Evolutionary conservation across 1,284 basidiomycete species (phyloP).

Genomic region (Leucoagaricus sp.): DNA sequence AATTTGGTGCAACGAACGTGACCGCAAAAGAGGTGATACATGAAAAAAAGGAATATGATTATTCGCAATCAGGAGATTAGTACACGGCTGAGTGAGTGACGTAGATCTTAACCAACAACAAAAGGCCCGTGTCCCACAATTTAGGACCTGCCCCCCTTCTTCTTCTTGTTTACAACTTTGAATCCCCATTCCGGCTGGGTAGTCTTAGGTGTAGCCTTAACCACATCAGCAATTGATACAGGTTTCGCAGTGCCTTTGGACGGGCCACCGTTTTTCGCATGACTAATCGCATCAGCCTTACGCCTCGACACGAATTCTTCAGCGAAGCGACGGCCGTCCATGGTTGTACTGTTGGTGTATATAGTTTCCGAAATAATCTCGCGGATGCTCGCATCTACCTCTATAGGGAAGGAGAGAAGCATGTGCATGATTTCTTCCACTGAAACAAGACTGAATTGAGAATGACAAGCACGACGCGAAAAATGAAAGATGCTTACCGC

Average conservation of each 20-base stretch:
- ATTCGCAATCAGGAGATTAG: slow-evolving; percentile 2
- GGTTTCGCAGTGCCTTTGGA: slow-evolving; percentile 47
- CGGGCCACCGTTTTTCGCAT: slow-evolving; percentile 43
- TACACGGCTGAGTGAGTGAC: slow-evolving; percentile 6
- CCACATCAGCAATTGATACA: slow-evolving; percentile 82
- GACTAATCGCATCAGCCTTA: slow-evolving; percentile 70
- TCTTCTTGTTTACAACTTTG: slow-evolving; percentile 94
- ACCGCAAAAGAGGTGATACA: not conserved
- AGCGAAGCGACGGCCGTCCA: slow-evolving; percentile 94
- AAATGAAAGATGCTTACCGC: slow-evolving; percentile 52
- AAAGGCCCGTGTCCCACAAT: not conserved
- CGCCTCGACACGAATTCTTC: slow-evolving; percentile 87
- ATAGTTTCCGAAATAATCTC: slow-evolving; percentile 93
- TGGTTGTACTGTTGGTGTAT: slow-evolving; percentile 91
- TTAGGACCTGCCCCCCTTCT: slow-evolving; percentile 66
- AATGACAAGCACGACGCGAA: slow-evolving; percentile 1
- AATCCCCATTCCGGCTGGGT: slow-evolving; percentile 79
- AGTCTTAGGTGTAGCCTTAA: slow-evolving; percentile 85
- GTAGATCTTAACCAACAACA: slow-evolving; percentile 9
- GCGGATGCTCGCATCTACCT: slow-evolving; percentile 77
- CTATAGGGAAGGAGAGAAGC: slow-evolving; percentile 88
- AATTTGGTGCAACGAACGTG: not conserved
- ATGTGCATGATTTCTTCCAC: slow-evolving; percentile 94
- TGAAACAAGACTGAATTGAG: slow-evolving; percentile 32
- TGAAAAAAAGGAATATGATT: not conserved